Evolutionary conservation across 176 grass and related monocot species (phyloP), one percentile per base, ranked within the genome.

Genomic region (Leersia perrieri): DNA sequence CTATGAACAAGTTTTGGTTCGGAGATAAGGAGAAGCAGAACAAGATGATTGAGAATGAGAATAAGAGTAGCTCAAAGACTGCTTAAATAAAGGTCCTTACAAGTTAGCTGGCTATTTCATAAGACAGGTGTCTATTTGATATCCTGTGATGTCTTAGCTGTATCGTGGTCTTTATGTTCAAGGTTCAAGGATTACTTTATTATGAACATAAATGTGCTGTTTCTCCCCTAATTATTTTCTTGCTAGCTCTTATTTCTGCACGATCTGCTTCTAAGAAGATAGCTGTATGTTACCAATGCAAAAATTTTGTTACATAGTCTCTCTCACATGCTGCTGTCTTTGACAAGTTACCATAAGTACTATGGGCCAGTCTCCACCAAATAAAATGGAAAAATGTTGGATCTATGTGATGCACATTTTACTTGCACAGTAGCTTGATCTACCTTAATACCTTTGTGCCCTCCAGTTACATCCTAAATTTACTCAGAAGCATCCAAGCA

Each of bases 61-160:
- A 23, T 72, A 53, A 23, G 7, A 57, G 22, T 11, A 64, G 66
- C 66, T 57, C 20, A 57, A 3, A 65, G 58, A 55, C 66, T 29
- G 11, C 38, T n/a, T 72, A 78, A 78, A 72, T 85, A 79, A 79
- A 72, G 57, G 58, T 31, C n/a, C n/a, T n/a, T 44, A 1, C 12
- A 65, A 63, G 71, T 63, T 78, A 42, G 74, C 27, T 78, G 74
- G 75, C 29, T 18, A 62, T 78, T 77, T 77, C 39, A 15, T 63
- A 42, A 49, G 39, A 36, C 66, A 85, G 66, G 53, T 68, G 29
- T 28, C 40, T 14, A 57, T 26, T 60, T 66, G 81, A 31, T 60
- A 34, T 29, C 70, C 11, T 15, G 79, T n/a, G 30, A 7, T 80
- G 30, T 25, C 51, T 4, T 63, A 72, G 5, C 66, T 47, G 18